Evolutionary conservation across 2,329 filamentous ascomycete species (phyloP).

Genomic region (Shiraia sp.): DNA sequence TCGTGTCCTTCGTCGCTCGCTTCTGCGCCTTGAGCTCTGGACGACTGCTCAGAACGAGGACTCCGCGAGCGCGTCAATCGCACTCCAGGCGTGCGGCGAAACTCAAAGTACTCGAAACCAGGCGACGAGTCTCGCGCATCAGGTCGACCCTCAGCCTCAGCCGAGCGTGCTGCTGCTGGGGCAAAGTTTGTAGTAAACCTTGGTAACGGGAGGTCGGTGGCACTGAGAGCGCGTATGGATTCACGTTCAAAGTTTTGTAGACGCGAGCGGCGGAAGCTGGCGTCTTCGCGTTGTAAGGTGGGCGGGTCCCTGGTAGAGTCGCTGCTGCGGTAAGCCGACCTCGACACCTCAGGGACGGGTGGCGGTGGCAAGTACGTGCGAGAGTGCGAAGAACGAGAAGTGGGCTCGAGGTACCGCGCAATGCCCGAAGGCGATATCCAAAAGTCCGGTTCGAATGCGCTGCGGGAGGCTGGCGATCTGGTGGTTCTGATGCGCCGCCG

Average conservation of each 20-base stretch:
- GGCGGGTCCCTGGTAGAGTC: constrained; percentile 18
- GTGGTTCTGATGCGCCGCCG: constrained; percentile 51
- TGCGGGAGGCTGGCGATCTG: constrained; percentile 24
- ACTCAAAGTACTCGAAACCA: constrained; percentile 10
- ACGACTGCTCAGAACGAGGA: constrained; percentile 6
- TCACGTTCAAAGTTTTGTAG: constrained; percentile 10
- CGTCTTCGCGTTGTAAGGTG: constrained; percentile 16
- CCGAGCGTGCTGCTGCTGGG: constrained; percentile 27
- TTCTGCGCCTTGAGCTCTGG: constrained; percentile 7
- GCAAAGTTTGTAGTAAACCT: constrained; percentile 42
- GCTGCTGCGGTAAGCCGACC: constrained; percentile 19
- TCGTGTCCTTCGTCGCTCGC: constrained; percentile 23
- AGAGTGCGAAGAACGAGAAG: constrained; percentile 19
- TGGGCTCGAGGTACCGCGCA: constrained; percentile 12
- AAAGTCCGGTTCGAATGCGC: constrained; percentile 22
- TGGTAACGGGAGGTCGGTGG: constrained; percentile 25
- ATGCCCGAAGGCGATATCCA: constrained; percentile 16
- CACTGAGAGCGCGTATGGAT: constrained; percentile 14
- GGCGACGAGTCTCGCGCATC: constrained; percentile 6
- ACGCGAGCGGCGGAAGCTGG: constrained; percentile 16
- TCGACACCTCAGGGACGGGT: constrained; percentile 39
- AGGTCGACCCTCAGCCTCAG: constrained; percentile 6
- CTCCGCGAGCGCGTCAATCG: constrained; percentile 18
- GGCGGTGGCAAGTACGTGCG: constrained; percentile 33
- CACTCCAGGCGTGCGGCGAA: constrained; percentile 7